Percentiles rank a stretch among this genome's conserved stretches.
Conservation (phyloP, 2,329 filamentous ascomycete species). For the Epichloe bromicola region DNA sequence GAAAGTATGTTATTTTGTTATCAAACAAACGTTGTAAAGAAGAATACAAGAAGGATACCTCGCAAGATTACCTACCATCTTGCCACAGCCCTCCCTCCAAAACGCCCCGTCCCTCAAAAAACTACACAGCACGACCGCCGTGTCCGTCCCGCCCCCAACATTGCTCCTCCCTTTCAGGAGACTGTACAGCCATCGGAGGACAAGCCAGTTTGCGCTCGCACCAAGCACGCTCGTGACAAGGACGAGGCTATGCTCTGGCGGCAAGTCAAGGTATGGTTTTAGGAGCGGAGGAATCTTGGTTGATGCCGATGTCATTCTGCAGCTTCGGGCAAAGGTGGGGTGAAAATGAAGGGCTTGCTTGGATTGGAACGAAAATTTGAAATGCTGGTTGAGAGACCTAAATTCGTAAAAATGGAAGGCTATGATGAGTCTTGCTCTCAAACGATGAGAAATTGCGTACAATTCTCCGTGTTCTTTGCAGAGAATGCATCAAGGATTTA, state of each 20-base stretch:
- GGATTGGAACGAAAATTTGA: no score
- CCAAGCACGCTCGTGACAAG: constrained; percentile 57
- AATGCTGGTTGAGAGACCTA: no score
- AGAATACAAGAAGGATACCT: not conserved
- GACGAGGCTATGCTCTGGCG: constrained; percentile 44
- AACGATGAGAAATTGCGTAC: no score
- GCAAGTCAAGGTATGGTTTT: constrained; percentile 48
- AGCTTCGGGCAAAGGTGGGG: no score
- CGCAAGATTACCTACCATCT: constrained; percentile 37
- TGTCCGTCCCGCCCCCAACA: constrained; percentile 9
- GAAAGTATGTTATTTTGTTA: no score
- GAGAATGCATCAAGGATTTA: not conserved
- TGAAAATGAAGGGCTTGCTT: no score
- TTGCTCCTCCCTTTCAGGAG: constrained; percentile 20
- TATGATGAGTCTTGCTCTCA: no score
- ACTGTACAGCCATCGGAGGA: constrained; percentile 42
- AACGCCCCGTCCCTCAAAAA: constrained; percentile 69
- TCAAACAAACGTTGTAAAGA: no score
- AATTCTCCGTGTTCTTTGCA: no score
- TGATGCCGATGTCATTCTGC: constrained; percentile 26
- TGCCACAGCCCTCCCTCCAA: constrained; percentile 60
- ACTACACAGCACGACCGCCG: constrained; percentile 61
- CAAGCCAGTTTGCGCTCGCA: constrained; percentile 52
- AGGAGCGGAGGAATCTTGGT: constrained; percentile 43
- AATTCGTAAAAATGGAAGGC: no score